Conservation (phyloP, 768 basidiomycete genomes). For the Auriculariales sp. region DNA sequence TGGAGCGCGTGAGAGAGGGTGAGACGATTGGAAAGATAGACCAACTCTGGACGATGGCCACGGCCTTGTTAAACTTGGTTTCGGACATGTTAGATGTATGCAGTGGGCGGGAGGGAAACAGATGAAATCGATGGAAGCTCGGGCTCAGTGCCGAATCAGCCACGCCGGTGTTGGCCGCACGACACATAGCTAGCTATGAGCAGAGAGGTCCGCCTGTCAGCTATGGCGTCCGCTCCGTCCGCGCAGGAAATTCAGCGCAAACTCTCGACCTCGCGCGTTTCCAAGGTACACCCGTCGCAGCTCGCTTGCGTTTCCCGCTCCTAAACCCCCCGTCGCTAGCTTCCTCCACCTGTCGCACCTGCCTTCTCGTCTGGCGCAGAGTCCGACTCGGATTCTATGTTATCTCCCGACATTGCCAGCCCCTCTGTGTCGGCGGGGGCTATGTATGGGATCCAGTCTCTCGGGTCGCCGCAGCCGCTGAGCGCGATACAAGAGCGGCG, state of each 20-base stretch:
- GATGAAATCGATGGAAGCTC: background rate
- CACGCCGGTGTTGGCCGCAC: background rate
- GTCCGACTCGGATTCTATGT: conserved; percentile 71
- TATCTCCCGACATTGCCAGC: conserved; percentile 25
- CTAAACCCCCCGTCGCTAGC: conserved; percentile 7
- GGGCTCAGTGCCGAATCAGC: background rate
- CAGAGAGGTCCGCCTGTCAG: background rate
- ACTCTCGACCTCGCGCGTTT: conserved; percentile 30
- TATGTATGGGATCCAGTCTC: background rate
- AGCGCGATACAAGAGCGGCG: conserved; percentile 67
- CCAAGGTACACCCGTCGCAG: background rate
- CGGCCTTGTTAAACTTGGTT: conserved; percentile 64
- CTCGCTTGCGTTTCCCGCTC: no score
- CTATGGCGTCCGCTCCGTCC: conserved; percentile 49
- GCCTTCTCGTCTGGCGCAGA: conserved; percentile 55
- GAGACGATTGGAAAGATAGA: background rate
- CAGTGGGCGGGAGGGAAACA: background rate
- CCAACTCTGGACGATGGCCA: conserved; percentile 28
- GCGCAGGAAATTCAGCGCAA: conserved; percentile 80
- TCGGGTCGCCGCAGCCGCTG: conserved; percentile 37
- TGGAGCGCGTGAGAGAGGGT: conserved; percentile 18
- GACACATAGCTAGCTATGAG: background rate
- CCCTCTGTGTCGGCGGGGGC: background rate
- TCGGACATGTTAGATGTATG: conserved; percentile 37
- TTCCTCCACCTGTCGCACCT: conserved; percentile 17